These are phyloP conservation scores for Trichoderma aggressivum DNA, from an alignment of 2,329 filamentous ascomycete species.

Conservation along the genomic window DNA sequence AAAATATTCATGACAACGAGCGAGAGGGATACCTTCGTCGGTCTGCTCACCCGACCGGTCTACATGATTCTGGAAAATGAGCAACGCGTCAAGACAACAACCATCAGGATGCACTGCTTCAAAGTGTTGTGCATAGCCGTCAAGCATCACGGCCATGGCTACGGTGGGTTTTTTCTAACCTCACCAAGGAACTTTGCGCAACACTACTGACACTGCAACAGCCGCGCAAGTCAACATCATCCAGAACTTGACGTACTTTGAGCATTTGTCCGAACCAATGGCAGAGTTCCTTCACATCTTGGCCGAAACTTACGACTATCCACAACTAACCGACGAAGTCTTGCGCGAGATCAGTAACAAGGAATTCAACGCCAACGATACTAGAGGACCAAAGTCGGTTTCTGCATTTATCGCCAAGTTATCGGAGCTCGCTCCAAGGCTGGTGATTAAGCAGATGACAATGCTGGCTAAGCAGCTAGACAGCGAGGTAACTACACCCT, in stretches of 20 bases:
- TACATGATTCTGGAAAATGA: constrained; percentile 95
- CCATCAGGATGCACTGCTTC: constrained; percentile 94
- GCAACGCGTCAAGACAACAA: constrained; percentile 80
- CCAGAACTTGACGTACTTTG: constrained; percentile 96
- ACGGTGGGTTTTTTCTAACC: constrained; percentile 57
- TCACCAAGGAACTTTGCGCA: neutral
- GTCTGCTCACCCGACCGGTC: constrained; percentile 84
- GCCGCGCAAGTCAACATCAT: constrained; percentile 97
- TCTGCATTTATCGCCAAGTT: constrained; percentile 91
- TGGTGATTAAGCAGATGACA: constrained; percentile 98
- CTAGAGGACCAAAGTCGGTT: constrained; percentile 91
- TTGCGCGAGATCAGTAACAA: constrained; percentile 93
- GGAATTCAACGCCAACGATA: constrained; percentile 96
- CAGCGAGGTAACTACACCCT: constrained; percentile 65
- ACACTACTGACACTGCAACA: constrained; percentile 39
- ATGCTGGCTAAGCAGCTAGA: constrained; percentile 91
- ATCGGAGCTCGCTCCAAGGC: constrained; percentile 82
- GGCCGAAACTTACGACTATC: constrained; percentile 95
- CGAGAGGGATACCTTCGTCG: constrained; percentile 91
- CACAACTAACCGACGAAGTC: constrained; percentile 90
- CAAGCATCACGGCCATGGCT: constrained; percentile 96
- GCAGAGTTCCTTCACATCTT: constrained; percentile 96
- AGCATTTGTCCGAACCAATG: constrained; percentile 98
- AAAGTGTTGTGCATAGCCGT: constrained; percentile 95
- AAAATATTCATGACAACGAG: constrained; percentile 96